Conservation (phyloP, 2,329 filamentous ascomycete species). For the Neonectria ditissima region DNA sequence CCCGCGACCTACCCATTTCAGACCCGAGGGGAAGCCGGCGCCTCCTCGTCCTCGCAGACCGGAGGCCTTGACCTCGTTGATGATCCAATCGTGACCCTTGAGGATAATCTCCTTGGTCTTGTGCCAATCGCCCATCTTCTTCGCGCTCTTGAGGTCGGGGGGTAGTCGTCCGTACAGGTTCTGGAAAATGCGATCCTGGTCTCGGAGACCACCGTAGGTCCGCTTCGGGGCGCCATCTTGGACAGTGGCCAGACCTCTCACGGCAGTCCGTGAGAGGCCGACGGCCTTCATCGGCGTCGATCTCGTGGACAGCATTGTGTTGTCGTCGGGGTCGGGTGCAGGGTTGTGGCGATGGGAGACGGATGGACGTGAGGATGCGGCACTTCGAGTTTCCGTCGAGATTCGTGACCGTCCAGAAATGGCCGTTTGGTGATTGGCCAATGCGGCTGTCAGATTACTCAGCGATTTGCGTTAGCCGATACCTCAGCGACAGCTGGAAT, state of each 20-base stretch:
- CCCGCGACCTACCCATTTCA: conserved; percentile 91
- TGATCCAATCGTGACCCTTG: conserved; percentile 99
- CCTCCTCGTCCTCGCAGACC: conserved; percentile 95
- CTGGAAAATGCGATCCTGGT: conserved; percentile 99
- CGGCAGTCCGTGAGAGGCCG: conserved; percentile 57
- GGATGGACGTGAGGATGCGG: conserved; percentile 49
- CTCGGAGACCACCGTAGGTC: conserved; percentile 86
- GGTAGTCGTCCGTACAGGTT: conserved; percentile 97
- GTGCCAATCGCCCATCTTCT: conserved; percentile 99
- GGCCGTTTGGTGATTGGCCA: conserved; percentile 56
- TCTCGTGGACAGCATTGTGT: conserved; percentile 60
- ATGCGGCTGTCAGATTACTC: conserved; percentile 48
- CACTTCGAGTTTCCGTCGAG: conserved; percentile 52
- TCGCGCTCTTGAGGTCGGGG: conserved; percentile 89
- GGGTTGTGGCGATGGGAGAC: conserved; percentile 46
- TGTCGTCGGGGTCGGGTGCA: conserved; percentile 48
- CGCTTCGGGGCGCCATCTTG: conserved; percentile 78
- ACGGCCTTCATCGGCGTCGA: conserved; percentile 54
- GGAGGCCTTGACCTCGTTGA: conserved; percentile 96
- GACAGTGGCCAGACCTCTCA: conserved; percentile 83
- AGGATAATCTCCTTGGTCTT: conserved; percentile 98
- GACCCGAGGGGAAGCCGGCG: conserved; percentile 95
- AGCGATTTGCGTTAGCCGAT: conserved; percentile 47
- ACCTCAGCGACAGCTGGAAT: conserved; percentile 23
- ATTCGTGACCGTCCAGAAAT: conserved; percentile 53